These are phyloP conservation scores for Vitellaria paradoxa DNA, from an alignment of 179 eudicot genomes.

Conservation along the genomic window DNA sequence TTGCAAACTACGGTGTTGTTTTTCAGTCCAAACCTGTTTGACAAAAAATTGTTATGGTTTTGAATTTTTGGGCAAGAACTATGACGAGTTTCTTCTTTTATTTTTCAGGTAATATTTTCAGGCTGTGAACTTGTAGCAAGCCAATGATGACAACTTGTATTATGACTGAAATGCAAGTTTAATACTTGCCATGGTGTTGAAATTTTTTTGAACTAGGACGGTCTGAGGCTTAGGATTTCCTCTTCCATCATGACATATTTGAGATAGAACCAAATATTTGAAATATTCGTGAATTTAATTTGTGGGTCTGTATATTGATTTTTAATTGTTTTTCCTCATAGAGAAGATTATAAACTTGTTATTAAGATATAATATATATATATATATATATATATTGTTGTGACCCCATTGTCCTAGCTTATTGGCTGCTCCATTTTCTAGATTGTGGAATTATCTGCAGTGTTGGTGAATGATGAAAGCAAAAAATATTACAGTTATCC, in stretches of 20 bases:
- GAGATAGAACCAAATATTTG: not conserved
- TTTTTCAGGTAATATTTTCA: not conserved
- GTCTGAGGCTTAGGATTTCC: conserved; percentile 20
- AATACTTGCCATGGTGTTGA: conserved; percentile 12
- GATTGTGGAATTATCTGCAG: not conserved
- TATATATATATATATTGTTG: no score
- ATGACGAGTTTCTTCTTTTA: not conserved
- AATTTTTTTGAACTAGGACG: conserved; percentile 28
- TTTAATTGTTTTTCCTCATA: not conserved
- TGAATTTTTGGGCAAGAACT: not conserved
- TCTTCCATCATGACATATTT: not conserved
- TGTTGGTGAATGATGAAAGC: conserved; percentile 30
- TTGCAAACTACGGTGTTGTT: not conserved
- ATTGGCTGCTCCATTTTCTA: not conserved
- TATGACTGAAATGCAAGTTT: conserved; percentile 16
- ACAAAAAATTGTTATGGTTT: not conserved
- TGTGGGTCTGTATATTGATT: not conserved
- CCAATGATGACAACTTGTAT: conserved; percentile 17
- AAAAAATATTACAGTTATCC: conserved; percentile 36
- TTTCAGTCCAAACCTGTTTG: not conserved
- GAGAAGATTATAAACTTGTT: no score
- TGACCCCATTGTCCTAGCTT: not conserved
- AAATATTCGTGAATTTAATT: not conserved
- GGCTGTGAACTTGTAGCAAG: not conserved
- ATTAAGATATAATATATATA: no score